Evolutionary conservation across 371 early-diverging fungal species (phyloP).

Genomic region (Capillidium rhysosporum): DNA sequence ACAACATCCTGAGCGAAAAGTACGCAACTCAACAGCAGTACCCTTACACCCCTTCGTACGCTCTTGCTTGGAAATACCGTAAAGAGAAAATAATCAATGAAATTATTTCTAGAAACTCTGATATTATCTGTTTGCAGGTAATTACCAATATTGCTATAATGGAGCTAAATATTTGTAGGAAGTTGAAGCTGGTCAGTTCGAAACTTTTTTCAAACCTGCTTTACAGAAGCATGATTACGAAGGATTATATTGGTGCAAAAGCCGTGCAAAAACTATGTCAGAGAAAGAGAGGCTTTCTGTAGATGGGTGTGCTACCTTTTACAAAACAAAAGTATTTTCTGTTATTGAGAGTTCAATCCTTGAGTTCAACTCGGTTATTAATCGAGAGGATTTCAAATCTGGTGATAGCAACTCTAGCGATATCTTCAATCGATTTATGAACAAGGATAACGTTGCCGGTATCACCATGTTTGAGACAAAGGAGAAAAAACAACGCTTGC

Average conservation of each 20-base stretch:
- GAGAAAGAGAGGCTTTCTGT: slow-evolving; percentile 74
- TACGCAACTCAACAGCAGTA: slow-evolving; percentile 77
- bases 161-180: slow-evolving; percentile 28
- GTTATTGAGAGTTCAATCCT: slow-evolving; percentile 60
- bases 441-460: slow-evolving; percentile 93
- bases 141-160: slow-evolving; percentile 1
- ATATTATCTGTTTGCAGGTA: slow-evolving; percentile 93
- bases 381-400: slow-evolving; percentile 18
- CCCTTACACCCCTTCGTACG: slow-evolving; percentile 96
- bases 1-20: slow-evolving; percentile 87
- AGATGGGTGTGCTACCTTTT: slow-evolving; percentile 98
- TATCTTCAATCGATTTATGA: slow-evolving; percentile 86
- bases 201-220: slow-evolving; percentile 61
- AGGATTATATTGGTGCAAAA: slow-evolving; percentile 85
- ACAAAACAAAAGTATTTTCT: slow-evolving; percentile 60
- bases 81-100: slow-evolving; percentile 80
- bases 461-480: slow-evolving; percentile 68
- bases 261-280: slow-evolving; percentile 79
- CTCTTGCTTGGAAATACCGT: slow-evolving; percentile 85
- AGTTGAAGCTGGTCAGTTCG: slow-evolving; percentile 67
- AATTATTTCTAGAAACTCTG: slow-evolving; percentile 67
- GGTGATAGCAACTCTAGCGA: slow-evolving; percentile 33
- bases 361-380: slow-evolving; percentile 84
- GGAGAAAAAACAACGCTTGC: slow-evolving; percentile 37
- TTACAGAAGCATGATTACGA: slow-evolving; percentile 72